These are phyloP conservation scores for Camellia granthamiana DNA, from an alignment of 148 eudicot species.

Conservation along the genomic window DNA sequence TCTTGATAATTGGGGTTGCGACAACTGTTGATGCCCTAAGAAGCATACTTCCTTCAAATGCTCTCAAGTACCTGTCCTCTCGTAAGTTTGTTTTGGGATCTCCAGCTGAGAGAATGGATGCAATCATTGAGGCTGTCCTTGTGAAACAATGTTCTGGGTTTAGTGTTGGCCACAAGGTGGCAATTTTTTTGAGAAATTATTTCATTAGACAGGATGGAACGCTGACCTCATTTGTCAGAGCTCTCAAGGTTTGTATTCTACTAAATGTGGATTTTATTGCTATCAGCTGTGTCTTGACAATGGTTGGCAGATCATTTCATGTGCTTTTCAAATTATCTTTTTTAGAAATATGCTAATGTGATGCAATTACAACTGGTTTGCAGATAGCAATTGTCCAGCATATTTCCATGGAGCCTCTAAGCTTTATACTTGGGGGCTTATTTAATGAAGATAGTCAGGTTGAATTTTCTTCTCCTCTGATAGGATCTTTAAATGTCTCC, in stretches of 20 bases:
- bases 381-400: constrained; percentile 81
- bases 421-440: constrained; percentile 46
- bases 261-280: background rate
- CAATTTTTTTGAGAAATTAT: constrained; percentile 75
- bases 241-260: constrained; percentile 59
- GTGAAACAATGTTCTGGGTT: constrained; percentile 61
- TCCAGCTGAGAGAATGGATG: constrained; percentile 84
- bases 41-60: constrained; percentile 55
- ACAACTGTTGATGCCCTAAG: constrained; percentile 69
- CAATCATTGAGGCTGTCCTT: constrained; percentile 69
- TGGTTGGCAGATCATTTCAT: constrained; percentile 1
- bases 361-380: constrained; percentile 15
- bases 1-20: constrained; percentile 80
- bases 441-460: constrained; percentile 54
- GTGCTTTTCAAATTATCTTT: constrained; percentile 9
- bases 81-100: constrained; percentile 61
- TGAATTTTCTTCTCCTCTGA: constrained; percentile 13
- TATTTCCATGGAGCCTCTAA: constrained; percentile 59
- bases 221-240: constrained; percentile 69
- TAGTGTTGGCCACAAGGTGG: constrained; percentile 66
- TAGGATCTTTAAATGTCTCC: background rate
- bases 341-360: constrained; percentile 4
- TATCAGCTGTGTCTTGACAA: constrained; percentile 5
- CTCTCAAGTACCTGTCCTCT: constrained; percentile 46
- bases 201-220: constrained; percentile 86